These are phyloP conservation scores for Myxozyma geophila DNA, from an alignment of 805 yeast genomes.

Conservation along the genomic window DNA sequence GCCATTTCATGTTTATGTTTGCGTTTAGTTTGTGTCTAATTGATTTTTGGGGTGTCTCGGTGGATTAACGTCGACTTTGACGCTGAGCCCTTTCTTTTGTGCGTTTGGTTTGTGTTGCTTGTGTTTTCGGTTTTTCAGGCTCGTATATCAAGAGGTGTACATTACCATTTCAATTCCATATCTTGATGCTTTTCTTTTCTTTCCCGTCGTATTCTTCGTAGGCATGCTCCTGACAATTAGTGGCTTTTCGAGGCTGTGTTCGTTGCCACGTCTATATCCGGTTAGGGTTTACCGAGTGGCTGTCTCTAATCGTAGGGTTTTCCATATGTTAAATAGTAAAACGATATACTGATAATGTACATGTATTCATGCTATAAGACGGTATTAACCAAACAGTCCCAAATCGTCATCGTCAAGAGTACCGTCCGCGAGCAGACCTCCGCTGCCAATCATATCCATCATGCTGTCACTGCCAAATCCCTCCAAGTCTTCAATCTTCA, in stretches of 20 bases:
- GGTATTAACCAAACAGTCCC: conserved; percentile 3
- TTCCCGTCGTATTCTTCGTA: background rate
- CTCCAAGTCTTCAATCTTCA: background rate
- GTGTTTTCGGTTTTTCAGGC: no score
- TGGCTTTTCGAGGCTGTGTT: background rate
- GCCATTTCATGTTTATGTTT: background rate
- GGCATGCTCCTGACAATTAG: no score
- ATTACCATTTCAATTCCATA: background rate
- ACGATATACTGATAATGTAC: background rate
- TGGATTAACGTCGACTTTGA: no score
- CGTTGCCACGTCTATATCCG: conserved; percentile 11
- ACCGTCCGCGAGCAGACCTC: background rate
- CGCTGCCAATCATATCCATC: conserved; percentile 2
- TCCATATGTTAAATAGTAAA: background rate
- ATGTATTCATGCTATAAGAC: background rate
- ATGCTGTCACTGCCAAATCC: background rate
- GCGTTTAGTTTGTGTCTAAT: background rate
- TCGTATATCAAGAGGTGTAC: no score
- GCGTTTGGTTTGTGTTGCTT: no score
- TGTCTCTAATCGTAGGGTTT: background rate
- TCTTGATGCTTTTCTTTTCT: background rate
- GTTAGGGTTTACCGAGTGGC: conserved; percentile 11
- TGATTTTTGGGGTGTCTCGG: background rate
- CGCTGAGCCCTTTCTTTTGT: no score
- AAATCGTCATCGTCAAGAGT: conserved; percentile 4